A percentile compares a stretch with the other conserved stretches of the same genome.
Evolutionary conservation across 2,329 filamentous ascomycete species (phyloP).

Genomic region (Geosmithia morbida): DNA sequence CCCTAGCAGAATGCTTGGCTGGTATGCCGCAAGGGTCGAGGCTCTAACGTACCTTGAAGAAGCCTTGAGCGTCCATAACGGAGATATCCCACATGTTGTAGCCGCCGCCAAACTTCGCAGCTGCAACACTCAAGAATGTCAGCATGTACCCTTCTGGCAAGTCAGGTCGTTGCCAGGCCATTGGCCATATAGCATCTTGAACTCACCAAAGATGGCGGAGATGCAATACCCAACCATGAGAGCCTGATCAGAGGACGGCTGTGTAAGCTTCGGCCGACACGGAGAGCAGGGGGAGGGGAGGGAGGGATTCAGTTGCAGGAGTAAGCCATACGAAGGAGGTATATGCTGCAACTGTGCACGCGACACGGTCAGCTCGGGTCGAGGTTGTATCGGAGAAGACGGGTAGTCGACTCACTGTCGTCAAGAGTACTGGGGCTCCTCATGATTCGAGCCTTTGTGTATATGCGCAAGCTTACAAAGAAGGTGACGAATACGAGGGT

Average conservation of each 20-base stretch:
- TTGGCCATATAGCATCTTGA: neutral
- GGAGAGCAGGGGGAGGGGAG: no score
- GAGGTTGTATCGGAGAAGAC: neutral
- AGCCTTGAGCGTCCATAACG: constrained; percentile 12
- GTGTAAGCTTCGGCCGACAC: neutral
- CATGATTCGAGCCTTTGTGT: constrained; percentile 9
- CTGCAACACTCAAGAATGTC: constrained; percentile 3
- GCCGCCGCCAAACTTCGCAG: constrained; percentile 18
- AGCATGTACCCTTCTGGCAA: neutral
- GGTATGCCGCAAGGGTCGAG: neutral
- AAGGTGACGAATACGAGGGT: constrained; percentile 11
- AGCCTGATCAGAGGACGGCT: constrained; percentile 5
- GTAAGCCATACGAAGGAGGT: constrained; percentile 6
- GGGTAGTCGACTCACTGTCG: constrained; percentile 10
- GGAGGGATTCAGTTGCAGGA: no score
- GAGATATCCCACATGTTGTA: constrained; percentile 18
- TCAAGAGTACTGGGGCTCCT: constrained; percentile 7
- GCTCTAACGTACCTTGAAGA: constrained; percentile 15
- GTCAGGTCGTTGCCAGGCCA: neutral
- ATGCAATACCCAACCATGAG: constrained; percentile 13
- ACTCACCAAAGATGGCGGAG: constrained; percentile 9
- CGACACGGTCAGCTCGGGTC: neutral
- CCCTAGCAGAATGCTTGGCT: neutral
- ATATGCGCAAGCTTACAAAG: constrained; percentile 11
- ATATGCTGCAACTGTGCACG: constrained; percentile 7